Evolutionary conservation across 495 filamentous ascomycete genomes (phyloP).

Genomic region (Talaromyces trachyspermus): DNA sequence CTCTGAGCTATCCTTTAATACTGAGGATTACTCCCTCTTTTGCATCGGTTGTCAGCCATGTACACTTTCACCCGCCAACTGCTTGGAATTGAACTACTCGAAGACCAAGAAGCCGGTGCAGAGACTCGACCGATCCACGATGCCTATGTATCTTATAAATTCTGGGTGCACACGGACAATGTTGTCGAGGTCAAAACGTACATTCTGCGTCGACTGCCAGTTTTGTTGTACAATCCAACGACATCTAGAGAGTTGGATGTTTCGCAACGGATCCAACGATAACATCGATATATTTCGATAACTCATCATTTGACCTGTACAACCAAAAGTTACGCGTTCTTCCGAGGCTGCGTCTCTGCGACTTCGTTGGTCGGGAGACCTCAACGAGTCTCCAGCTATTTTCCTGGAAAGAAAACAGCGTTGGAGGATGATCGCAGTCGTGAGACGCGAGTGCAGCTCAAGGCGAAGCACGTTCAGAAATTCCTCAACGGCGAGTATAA

Average conservation of each 20-base stretch:
- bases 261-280: slow-evolving; percentile 76
- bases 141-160: slow-evolving; percentile 87
- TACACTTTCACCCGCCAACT: slow-evolving; percentile 88
- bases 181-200: slow-evolving; percentile 92
- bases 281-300: slow-evolving; percentile 95
- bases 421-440: slow-evolving; percentile 63
- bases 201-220: slow-evolving; percentile 81
- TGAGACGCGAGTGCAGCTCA: slow-evolving; percentile 74
- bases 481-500: slow-evolving; percentile 84
- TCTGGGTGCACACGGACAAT: slow-evolving; percentile 95
- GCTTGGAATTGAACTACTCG: slow-evolving; percentile 46
- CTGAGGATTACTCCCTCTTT: slow-evolving; percentile 87
- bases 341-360: slow-evolving; percentile 74
- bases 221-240: slow-evolving; percentile 85
- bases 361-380: slow-evolving; percentile 84
- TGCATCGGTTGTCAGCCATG: slow-evolving; percentile 85
- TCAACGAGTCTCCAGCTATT: slow-evolving; percentile 69
- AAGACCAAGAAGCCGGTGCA: slow-evolving; percentile 22
- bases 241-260: slow-evolving; percentile 71
- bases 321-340: slow-evolving; percentile 67
- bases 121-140: slow-evolving; percentile 43
- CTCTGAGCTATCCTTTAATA: slow-evolving; percentile 84
- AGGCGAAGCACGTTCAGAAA: slow-evolving; percentile 86
- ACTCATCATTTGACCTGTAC: slow-evolving; percentile 75
- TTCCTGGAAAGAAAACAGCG: slow-evolving; percentile 83